Evolutionary conservation across 2,329 filamentous ascomycete species (phyloP).

Genomic region (Calonectria honghensis): DNA sequence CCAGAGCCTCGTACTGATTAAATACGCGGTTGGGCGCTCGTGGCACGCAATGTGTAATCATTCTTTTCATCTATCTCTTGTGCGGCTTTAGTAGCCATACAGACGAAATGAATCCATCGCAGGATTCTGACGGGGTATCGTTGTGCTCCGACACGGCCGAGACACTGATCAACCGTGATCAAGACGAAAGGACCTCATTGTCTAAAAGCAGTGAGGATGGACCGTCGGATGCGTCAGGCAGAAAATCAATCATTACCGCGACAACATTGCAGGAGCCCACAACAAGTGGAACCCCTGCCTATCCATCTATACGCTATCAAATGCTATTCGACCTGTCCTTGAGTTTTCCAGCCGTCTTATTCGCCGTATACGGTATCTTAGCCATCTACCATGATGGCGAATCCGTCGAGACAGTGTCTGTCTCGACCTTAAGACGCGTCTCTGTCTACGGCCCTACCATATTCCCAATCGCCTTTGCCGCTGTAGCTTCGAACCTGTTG

Average conservation of each 20-base stretch:
- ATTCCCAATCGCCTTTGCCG: slow-evolving; percentile 38
- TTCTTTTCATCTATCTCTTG: background rate
- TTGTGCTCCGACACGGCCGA: background rate
- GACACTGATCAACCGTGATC: background rate
- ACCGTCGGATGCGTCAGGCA: background rate
- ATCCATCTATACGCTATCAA: slow-evolving; percentile 8
- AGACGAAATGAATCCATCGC: background rate
- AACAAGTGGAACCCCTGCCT: background rate
- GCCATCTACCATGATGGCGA: slow-evolving; percentile 7
- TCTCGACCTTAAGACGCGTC: background rate
- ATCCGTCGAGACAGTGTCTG: background rate
- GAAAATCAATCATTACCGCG: background rate
- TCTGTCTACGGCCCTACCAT: slow-evolving; percentile 25
- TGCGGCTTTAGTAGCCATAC: background rate
- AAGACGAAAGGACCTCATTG: background rate
- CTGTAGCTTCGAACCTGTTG: slow-evolving; percentile 27
- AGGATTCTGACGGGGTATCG: background rate
- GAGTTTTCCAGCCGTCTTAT: slow-evolving; percentile 5
- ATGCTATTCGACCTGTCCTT: slow-evolving; percentile 7
- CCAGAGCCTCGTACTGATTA: background rate
- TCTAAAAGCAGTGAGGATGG: background rate
- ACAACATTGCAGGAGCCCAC: background rate
- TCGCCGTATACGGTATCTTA: slow-evolving; percentile 8
- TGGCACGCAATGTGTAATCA: background rate
- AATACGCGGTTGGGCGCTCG: background rate